These are phyloP conservation scores for Botrytis tulipae DNA, from an alignment of 2,329 filamentous ascomycete species.

Conservation along the genomic window DNA sequence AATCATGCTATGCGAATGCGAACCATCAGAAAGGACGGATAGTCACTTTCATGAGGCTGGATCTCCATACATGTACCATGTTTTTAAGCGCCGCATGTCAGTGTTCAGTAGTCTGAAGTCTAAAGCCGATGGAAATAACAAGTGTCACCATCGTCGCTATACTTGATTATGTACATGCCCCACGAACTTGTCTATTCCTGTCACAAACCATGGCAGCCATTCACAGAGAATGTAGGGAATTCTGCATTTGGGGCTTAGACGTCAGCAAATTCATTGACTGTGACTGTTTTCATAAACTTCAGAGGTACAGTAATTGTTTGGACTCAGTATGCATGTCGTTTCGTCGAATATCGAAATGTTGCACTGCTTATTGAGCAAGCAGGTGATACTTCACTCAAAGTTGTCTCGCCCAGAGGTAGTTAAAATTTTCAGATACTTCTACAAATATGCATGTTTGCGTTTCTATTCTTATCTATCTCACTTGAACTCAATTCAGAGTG, in stretches of 20 bases:
- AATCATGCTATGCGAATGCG: conserved; percentile 1
- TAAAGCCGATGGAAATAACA: not conserved
- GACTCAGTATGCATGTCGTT: not conserved
- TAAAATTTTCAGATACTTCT: not conserved
- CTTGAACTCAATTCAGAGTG: not conserved
- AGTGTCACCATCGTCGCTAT: conserved; percentile 1
- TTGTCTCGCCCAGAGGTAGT: not conserved
- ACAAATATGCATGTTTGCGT: not conserved
- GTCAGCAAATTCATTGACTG: not conserved
- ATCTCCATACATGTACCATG: not conserved
- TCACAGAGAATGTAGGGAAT: not conserved
- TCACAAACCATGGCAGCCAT: not conserved
- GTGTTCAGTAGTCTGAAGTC: not conserved
- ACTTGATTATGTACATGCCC: conserved; percentile 1
- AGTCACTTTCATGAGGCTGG: not conserved
- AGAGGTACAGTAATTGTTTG: not conserved
- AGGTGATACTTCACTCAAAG: not conserved
- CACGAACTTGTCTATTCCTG: not conserved
- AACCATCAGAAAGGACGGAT: not conserved
- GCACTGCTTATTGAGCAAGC: not conserved
- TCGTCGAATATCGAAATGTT: conserved; percentile 1
- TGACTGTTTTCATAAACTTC: not conserved
- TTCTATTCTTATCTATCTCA: not conserved
- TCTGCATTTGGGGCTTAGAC: not conserved
- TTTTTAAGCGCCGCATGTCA: conserved; percentile 1